These are phyloP conservation scores for Mycena albidolilacea DNA, from an alignment of 768 basidiomycete species.

Conservation along the genomic window DNA sequence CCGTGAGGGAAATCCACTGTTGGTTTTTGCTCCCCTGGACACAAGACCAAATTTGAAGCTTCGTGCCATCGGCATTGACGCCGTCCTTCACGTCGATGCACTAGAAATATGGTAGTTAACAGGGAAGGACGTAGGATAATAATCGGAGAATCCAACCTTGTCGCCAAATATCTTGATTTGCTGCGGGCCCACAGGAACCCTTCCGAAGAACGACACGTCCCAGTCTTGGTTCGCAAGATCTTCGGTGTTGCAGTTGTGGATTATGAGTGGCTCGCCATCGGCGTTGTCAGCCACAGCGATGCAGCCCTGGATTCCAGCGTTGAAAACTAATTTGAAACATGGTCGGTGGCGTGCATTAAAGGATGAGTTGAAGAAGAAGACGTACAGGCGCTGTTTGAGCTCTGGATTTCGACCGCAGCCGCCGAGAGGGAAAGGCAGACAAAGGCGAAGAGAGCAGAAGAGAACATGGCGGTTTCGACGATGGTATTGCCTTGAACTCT, in stretches of 20 bases:
- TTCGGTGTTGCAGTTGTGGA: constrained; percentile 8
- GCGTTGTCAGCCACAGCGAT: neutral
- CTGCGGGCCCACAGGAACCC: neutral
- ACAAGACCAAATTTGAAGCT: constrained; percentile 23
- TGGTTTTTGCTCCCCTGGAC: neutral
- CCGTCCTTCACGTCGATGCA: neutral
- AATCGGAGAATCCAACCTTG: neutral
- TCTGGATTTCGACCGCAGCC: constrained; percentile 5
- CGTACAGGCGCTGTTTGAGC: neutral
- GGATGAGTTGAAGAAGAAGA: neutral
- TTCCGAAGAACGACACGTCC: too few relatives aligned
- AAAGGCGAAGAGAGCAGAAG: too few relatives aligned
- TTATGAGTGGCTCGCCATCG: neutral
- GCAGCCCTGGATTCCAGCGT: constrained; percentile 6
- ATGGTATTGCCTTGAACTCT: too few relatives aligned
- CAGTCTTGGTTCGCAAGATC: neutral
- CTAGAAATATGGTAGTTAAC: too few relatives aligned
- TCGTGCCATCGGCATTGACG: constrained; percentile 19
- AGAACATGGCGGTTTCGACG: too few relatives aligned
- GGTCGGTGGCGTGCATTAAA: neutral
- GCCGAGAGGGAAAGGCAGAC: neutral
- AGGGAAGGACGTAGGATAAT: too few relatives aligned
- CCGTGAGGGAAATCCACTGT: constrained; percentile 11
- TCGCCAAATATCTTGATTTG: neutral
- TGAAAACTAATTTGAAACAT: neutral